Conservation (phyloP, 352 stramenopile genomes). For the Peronospora destructor region DNA sequence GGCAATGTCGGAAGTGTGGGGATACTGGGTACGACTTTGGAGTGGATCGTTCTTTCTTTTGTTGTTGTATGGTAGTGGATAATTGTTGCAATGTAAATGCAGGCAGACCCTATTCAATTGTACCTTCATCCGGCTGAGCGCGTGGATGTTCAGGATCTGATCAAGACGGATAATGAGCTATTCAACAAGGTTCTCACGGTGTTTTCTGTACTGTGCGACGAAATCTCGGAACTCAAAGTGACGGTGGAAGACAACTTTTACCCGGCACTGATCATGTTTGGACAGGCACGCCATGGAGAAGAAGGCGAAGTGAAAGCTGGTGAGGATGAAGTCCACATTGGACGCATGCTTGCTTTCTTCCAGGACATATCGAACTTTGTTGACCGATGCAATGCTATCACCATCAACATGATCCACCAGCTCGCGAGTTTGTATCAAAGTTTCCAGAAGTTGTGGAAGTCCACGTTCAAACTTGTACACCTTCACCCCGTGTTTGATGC, state of each 20-base stretch:
- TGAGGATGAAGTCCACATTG: slow-evolving; percentile 79
- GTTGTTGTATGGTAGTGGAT: not conserved
- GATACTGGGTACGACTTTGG: slow-evolving; percentile 65
- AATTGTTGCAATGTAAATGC: not conserved
- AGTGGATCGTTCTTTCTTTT: not conserved
- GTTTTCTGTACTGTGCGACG: slow-evolving; percentile 85
- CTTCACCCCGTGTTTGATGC: slow-evolving; percentile 76
- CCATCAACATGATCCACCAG: slow-evolving; percentile 88
- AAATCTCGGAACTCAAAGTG: slow-evolving; percentile 86
- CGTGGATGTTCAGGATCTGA: slow-evolving; percentile 83
- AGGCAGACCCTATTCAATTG: slow-evolving; percentile 80
- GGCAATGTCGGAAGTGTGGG: slow-evolving; percentile 86
- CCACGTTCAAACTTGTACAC: slow-evolving; percentile 83
- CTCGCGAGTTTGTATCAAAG: slow-evolving; percentile 82
- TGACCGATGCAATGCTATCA: slow-evolving; percentile 82
- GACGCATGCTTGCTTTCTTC: slow-evolving; percentile 84
- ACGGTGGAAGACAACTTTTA: slow-evolving; percentile 88
- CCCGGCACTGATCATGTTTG: slow-evolving; percentile 86
- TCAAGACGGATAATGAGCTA: slow-evolving; percentile 85
- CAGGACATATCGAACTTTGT: slow-evolving; percentile 89
- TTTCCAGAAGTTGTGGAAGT: slow-evolving; percentile 85
- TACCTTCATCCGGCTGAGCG: slow-evolving; percentile 78
- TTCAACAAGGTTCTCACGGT: slow-evolving; percentile 88
- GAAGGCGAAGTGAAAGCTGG: slow-evolving; percentile 63
- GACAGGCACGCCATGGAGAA: slow-evolving; percentile 61